Evolutionary conservation across 345 rosid genomes (phyloP), one percentile per base, ranked within the genome.

Genomic region (Trapa incisa): DNA sequence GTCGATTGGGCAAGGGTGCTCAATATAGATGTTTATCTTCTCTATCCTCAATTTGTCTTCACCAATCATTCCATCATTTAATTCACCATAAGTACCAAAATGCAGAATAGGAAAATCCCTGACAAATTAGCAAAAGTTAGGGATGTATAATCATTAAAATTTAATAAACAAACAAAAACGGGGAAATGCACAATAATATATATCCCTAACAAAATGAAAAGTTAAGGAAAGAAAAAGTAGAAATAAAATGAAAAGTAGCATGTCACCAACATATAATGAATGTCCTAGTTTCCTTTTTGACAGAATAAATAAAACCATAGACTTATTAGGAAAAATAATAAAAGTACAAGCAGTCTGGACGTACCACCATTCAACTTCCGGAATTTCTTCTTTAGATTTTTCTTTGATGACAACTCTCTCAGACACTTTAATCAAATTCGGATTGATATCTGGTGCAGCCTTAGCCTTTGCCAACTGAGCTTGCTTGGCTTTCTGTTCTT

Each of bases 341-440:
- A 9, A 7, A 37, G 2, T 68, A n/a, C 2, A 33, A 41, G 7
- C 13, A 64, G 37, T 0, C 42, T 54, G 35, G 70, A 80, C 99
- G 72, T 82, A 94, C 99, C 99, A 94, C 99, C 97, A 91, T 75
- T 94, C 99, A 69, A 81, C 73, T 73, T 91, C 97, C 54, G 95
- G 99, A 72, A 91, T 86, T 65, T 70, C 74, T 1, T 91, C 99
- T 84, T 86, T 87, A 0, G 83, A 82, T 75, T 91, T 94, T 74
- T 91, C 96, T 80, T 88, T 88, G 47, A 80, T 84, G 43, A 81
- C 74, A 65, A 80, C 79, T 75, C 99, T 85, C 73, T 91, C 99
- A 0, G 91, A 76, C 15, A 94, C 95, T 89, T 88, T 96, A 63
- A 91, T 94, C 76, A 94, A 71, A 85, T 94, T 94, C 8, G 97